These are phyloP conservation scores for Colletotrichum kahawae DNA, from an alignment of 2,329 filamentous ascomycete genomes.

Conservation along the genomic window DNA sequence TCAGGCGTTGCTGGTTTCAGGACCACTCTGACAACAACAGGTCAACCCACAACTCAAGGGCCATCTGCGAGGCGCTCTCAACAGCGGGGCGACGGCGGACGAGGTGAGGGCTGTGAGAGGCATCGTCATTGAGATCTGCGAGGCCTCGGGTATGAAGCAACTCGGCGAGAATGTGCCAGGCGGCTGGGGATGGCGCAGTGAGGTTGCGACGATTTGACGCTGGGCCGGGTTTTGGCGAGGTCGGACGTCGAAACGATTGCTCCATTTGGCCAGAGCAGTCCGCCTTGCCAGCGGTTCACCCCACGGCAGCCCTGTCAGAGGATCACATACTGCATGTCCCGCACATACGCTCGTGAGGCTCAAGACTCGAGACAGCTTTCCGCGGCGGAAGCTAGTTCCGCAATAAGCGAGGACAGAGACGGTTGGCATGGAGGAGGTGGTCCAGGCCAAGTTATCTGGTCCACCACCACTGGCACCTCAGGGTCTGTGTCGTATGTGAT, in stretches of 20 bases:
- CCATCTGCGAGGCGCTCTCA: slow-evolving; percentile 55
- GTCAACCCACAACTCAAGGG: slow-evolving; percentile 59
- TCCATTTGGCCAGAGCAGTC: neutral
- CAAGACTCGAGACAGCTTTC: neutral
- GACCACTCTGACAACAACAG: slow-evolving; percentile 29
- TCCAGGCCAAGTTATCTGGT: neutral
- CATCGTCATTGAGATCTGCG: slow-evolving; percentile 49
- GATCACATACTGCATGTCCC: neutral
- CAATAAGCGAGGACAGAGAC: neutral
- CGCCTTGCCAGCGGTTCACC: neutral
- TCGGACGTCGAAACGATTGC: neutral
- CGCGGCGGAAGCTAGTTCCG: slow-evolving; percentile 13
- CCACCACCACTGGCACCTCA: slow-evolving; percentile 4
- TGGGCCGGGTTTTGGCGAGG: neutral
- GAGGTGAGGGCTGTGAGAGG: slow-evolving; percentile 54
- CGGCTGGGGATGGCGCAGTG: slow-evolving; percentile 52
- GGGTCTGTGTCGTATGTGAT: neutral
- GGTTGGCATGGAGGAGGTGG: neutral
- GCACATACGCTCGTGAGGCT: neutral
- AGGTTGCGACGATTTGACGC: slow-evolving; percentile 44
- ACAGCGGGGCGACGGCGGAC: slow-evolving; percentile 52
- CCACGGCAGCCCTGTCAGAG: neutral
- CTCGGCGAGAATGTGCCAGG: slow-evolving; percentile 35
- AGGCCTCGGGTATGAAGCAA: slow-evolving; percentile 50
- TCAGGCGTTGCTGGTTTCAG: neutral